Conservation (phyloP, 2,329 filamentous ascomycete species). For the Phoma sp. region DNA sequence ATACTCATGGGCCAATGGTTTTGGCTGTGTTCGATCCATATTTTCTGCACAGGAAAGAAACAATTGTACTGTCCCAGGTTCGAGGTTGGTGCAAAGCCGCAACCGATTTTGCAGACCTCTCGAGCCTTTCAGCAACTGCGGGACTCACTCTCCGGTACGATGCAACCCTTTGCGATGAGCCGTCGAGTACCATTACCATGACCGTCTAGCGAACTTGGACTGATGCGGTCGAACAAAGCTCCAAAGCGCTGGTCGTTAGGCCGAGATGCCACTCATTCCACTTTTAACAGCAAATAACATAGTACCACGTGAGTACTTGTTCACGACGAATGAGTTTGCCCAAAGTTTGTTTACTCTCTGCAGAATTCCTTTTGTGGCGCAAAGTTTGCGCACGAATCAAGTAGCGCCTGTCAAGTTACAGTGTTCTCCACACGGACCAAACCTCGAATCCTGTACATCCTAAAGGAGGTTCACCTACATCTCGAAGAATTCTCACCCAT, state of each 20-base stretch:
- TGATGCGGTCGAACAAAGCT: neutral
- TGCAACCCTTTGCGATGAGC: neutral
- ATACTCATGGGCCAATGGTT: neutral
- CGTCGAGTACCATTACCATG: neutral
- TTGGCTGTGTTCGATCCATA: neutral
- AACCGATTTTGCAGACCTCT: neutral
- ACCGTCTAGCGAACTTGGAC: neutral
- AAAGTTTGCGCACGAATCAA: constrained; percentile 9
- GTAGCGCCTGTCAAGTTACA: constrained; percentile 12
- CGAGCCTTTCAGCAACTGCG: neutral
- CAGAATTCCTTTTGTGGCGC: neutral
- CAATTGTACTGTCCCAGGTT: neutral
- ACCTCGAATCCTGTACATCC: constrained; percentile 7
- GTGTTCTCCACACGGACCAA: constrained; percentile 1
- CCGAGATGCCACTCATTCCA: neutral
- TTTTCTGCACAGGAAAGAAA: neutral
- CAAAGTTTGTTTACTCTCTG: neutral
- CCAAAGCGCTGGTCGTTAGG: neutral
- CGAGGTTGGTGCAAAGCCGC: neutral
- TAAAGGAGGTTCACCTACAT: constrained; percentile 7
- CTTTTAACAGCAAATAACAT: no score
- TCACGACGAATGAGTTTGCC: neutral
- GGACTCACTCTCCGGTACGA: neutral
- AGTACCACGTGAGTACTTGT: neutral
- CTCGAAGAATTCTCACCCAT: neutral